phyloP scores from a whole-genome alignment of 495 filamentous ascomycete species.

The Mytilinidion resinicola region DNA sequence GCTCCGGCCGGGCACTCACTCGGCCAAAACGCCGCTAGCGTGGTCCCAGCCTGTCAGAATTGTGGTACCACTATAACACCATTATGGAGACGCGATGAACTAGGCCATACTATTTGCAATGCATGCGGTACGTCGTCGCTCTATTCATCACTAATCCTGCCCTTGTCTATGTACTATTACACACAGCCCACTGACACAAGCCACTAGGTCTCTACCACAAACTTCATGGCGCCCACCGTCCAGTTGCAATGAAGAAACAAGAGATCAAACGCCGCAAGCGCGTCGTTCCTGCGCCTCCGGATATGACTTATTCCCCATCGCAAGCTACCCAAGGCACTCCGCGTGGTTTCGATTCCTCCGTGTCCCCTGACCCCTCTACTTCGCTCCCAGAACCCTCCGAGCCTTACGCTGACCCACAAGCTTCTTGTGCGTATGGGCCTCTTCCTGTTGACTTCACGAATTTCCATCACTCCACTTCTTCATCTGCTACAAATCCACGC shows the following conservation, averaged over 20 bases:
- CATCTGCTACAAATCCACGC: conserved; percentile 6
- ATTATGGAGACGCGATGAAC: conserved; percentile 90
- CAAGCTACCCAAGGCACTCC: conserved; percentile 10
- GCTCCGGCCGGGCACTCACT: conserved; percentile 17
- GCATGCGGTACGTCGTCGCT: conserved; percentile 74
- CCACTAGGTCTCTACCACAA: conserved; percentile 86
- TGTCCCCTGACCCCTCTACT: conserved; percentile 17
- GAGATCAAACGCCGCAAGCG: conserved; percentile 95
- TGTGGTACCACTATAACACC: conserved; percentile 96
- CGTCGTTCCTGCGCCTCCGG: conserved; percentile 75
- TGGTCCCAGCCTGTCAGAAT: conserved; percentile 92
- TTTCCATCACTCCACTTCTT: conserved; percentile 7
- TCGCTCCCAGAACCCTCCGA: conserved; percentile 17
- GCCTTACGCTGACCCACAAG: neutral
- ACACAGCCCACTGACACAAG: conserved; percentile 25
- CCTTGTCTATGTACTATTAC: neutral
- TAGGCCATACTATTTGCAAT: conserved; percentile 96
- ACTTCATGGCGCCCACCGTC: conserved; percentile 86
- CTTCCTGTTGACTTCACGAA: conserved; percentile 35
- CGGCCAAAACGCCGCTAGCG: conserved; percentile 51
- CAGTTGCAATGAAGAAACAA: conserved; percentile 94
- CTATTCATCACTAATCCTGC: conserved; percentile 5
- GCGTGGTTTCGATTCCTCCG: conserved; percentile 10
- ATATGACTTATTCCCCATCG: conserved; percentile 34
- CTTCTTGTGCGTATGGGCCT: conserved; percentile 7